Base-by-base conservation (phyloP, 2,329 filamentous ascomycete species). In the Juglanconis juglandina region DNA sequence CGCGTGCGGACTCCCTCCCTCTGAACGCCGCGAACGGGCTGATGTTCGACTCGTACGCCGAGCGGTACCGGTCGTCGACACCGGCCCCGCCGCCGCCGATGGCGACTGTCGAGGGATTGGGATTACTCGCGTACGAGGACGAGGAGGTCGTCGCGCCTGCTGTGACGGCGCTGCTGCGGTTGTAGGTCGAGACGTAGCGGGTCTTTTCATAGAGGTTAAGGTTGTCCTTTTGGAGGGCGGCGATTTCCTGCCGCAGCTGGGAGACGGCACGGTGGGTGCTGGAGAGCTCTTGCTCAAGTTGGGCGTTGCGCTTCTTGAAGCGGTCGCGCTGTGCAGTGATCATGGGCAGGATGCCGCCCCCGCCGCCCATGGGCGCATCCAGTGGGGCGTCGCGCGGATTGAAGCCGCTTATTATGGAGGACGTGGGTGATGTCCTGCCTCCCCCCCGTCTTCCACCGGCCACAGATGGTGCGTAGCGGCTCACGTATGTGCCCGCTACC, bases 331-430 rank as follows among this genome's bases (percentile, higher is more conserved):
- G 96, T 1, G 96, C 95, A 39, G 95, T 96, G 56, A 99, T 90
- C 96, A 99, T 99, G 39, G 95, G 96, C 32, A 99, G 79, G 65
- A 99, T 97, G 11, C 93, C 92, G 0, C 91, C 91, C 2, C 91
- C 91, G 57, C 90, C 82, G 37, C 89, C 90, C 58, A 88, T 82
- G 8, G 87, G 80, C 51, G 80, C 75, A 10, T 33, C 37, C 48
- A 39, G 30, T 32, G 46, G 46, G 8, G 75, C 52, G 76, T 78
- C 79, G 48, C 85, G 82, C 30, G 90, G 87, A 69, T 96, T 91
- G 70, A 97, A 92, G n/a, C 95, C 95, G 62, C 93, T 97, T 68
- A 99, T 98, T 68, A 99, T 98, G 24, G 94, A 98, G 4, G 94
- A 98, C 1, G 95, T 98, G 0, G 95, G 96, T 3, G 95, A 98